Evolutionary conservation across 257 asterid genomes (phyloP).

Genomic region (Ballota nigra): DNA sequence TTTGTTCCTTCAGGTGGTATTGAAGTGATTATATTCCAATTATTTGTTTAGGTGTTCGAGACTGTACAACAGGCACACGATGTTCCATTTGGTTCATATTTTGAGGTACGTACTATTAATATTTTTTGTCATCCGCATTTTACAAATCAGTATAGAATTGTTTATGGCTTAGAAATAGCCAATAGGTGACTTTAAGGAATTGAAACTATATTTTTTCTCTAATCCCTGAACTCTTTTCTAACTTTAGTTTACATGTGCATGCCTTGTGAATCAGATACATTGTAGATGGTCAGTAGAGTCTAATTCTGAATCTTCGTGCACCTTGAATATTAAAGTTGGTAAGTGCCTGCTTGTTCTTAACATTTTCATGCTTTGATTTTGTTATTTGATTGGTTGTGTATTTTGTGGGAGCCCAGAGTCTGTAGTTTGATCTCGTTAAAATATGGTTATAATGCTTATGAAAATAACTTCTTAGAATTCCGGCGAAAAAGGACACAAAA

Average conservation of each 20-base stretch:
- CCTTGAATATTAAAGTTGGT: constrained; percentile 88
- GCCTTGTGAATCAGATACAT: constrained; percentile 64
- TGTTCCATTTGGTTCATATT: constrained; percentile 96
- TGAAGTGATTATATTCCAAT: constrained; percentile 13
- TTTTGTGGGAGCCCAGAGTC: not conserved
- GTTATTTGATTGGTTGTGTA: not conserved
- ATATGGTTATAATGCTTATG: no score
- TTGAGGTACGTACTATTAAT: constrained; percentile 58
- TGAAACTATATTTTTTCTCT: not conserved
- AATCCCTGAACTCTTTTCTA: not conserved
- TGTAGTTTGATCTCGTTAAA: not conserved
- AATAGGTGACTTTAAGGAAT: no score
- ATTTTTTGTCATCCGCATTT: constrained; percentile 10
- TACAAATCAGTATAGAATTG: not conserved
- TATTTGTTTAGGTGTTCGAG: constrained; percentile 72
- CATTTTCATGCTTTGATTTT: constrained; percentile 2
- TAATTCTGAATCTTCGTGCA: constrained; percentile 66
- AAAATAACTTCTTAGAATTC: not conserved
- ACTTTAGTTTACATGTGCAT: constrained; percentile 4
- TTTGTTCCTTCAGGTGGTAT: constrained; percentile 5
- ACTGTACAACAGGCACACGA: constrained; percentile 98
- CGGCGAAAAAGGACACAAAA: not conserved
- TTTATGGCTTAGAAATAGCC: constrained; percentile 7
- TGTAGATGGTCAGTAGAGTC: constrained; percentile 78
- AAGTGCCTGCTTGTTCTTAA: constrained; percentile 30